A percentile compares a stretch with the other conserved stretches of the same genome.
Evolutionary conservation across 2,329 filamentous ascomycete species (phyloP).

Genomic region (Scedosporium aurantiacum): DNA sequence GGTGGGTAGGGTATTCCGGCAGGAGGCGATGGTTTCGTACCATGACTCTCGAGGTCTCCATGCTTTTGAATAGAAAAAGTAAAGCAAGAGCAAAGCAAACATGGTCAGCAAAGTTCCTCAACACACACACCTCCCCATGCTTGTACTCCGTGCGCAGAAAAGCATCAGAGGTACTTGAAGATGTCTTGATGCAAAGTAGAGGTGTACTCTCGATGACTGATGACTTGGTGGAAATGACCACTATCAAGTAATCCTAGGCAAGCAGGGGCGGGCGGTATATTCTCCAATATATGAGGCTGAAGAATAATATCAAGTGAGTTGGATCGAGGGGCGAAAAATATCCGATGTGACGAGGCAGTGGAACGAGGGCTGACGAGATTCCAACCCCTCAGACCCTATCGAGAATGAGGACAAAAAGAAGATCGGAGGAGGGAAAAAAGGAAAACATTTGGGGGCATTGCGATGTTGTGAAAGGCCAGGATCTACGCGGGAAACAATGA

Average conservation of each 20-base stretch:
- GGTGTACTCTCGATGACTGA: not conserved
- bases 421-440: too few relatives aligned
- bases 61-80: not conserved
- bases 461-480: too few relatives aligned
- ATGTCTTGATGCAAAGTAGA: not conserved
- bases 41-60: not conserved
- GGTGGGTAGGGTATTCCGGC: not conserved
- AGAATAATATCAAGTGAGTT: too few relatives aligned
- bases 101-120: not conserved
- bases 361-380: not conserved
- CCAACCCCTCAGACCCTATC: not conserved
- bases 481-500: too few relatives aligned
- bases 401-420: not conserved
- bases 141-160: constrained; percentile 3
- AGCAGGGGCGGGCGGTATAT: too few relatives aligned
- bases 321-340: too few relatives aligned
- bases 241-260: too few relatives aligned
- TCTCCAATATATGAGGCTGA: too few relatives aligned
- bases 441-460: too few relatives aligned
- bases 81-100: not conserved
- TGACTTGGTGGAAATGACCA: not conserved
- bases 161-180: not conserved
- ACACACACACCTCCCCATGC: not conserved
- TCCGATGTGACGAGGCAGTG: not conserved
- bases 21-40: not conserved